Percentiles rank a stretch among this genome's conserved stretches.
These are phyloP conservation scores for Trifolium subterraneum DNA, from an alignment of 306 rosid species.

Conservation along the genomic window DNA sequence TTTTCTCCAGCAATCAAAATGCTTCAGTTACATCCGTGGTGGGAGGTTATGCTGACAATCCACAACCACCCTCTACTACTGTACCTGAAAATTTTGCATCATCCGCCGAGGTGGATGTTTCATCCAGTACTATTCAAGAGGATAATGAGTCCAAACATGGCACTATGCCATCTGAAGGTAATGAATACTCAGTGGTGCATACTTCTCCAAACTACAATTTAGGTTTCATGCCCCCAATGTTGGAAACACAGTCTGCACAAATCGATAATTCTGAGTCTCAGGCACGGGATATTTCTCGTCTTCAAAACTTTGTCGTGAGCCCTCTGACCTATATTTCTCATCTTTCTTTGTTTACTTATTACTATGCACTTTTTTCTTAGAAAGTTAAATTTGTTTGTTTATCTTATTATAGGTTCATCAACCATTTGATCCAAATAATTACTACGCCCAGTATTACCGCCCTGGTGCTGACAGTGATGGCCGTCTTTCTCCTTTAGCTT, in stretches of 20 bases:
- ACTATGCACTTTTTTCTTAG: constrained; percentile 23
- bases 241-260: constrained; percentile 73
- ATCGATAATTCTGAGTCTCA: constrained; percentile 85
- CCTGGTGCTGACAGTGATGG: constrained; percentile 85
- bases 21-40: constrained; percentile 55
- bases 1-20: constrained; percentile 62
- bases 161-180: constrained; percentile 73
- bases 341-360: constrained; percentile 8
- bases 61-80: constrained; percentile 56
- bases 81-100: constrained; percentile 64
- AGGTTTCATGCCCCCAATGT: constrained; percentile 78
- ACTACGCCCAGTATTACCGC: constrained; percentile 85
- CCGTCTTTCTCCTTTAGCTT: constrained; percentile 82
- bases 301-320: constrained; percentile 81
- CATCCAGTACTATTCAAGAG: constrained; percentile 68
- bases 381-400: constrained; percentile 31
- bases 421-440: constrained; percentile 76
- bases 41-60: constrained; percentile 67
- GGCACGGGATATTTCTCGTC: constrained; percentile 71
- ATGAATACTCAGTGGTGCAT: constrained; percentile 63
- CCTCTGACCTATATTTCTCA: constrained; percentile 25
- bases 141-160: constrained; percentile 72
- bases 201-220: constrained; percentile 66
- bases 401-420: constrained; percentile 71
- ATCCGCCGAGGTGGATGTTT: constrained; percentile 65